These are phyloP conservation scores for Thelonectria blattea DNA, from an alignment of 2,329 filamentous ascomycete species.

Conservation along the genomic window DNA sequence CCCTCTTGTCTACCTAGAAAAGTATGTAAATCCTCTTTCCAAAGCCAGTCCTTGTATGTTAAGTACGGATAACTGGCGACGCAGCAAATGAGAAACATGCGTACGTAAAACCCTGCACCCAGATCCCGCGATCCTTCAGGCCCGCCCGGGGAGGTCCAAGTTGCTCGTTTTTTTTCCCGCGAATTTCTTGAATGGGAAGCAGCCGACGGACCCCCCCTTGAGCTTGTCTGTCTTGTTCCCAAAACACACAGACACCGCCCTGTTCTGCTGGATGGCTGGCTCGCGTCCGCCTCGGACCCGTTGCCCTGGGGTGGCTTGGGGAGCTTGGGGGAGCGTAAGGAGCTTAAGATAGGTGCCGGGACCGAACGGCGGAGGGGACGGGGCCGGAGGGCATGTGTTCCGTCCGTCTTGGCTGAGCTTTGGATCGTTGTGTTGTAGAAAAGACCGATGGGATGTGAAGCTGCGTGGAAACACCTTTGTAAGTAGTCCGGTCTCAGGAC, in stretches of 20 bases:
- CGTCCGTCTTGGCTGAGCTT: no score
- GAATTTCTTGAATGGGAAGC: neutral
- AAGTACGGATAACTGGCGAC: no score
- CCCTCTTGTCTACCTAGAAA: neutral
- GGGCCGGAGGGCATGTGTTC: neutral
- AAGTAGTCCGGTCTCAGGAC: neutral
- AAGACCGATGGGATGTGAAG: no score
- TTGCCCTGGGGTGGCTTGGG: neutral
- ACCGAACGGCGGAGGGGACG: neutral
- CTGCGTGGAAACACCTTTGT: no score
- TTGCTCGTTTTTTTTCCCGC: no score
- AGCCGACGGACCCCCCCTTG: no score
- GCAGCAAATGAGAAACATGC: no score
- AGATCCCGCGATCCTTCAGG: neutral
- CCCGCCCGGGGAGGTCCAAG: neutral
- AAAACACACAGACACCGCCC: no score
- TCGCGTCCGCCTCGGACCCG: constrained; percentile 5
- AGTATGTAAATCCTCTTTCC: no score
- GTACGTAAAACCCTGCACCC: neutral
- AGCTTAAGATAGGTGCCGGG: neutral
- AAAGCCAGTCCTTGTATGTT: no score
- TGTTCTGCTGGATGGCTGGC: no score
- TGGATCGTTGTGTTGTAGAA: no score
- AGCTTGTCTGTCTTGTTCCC: neutral
- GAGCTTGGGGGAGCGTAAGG: neutral